A percentile compares a stretch with the other conserved stretches of the same genome.
Evolutionary conservation across 78 protist species (phyloP).

Genomic region (Abeoforma whisleri): DNA sequence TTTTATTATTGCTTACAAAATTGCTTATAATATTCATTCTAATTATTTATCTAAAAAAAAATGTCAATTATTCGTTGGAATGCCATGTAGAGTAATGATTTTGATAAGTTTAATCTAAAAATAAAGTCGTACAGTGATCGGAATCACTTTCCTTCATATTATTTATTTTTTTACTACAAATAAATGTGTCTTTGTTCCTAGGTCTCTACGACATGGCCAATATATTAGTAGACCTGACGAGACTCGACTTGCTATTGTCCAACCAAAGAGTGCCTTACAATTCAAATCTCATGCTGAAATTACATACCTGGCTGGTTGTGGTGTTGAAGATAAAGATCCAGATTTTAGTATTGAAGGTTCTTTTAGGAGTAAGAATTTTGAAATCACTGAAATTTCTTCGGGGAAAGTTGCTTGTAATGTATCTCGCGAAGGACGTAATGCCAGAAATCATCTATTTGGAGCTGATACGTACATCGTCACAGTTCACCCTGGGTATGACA

Average conservation of each 20-base stretch:
- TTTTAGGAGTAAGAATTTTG: neutral
- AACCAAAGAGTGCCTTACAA: conserved; percentile 16
- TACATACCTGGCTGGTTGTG: neutral
- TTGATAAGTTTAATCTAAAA: no score
- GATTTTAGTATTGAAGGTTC: conserved; percentile 15
- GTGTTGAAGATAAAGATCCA: neutral
- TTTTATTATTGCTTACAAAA: no score
- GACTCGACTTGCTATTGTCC: neutral
- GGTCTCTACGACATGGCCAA: conserved; percentile 5
- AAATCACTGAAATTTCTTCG: neutral
- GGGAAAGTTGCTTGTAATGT: neutral
- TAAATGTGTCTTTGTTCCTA: no score
- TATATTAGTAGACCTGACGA: conserved; percentile 5
- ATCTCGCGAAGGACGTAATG: neutral
- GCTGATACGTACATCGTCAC: neutral
- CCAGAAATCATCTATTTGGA: neutral
- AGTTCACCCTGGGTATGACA: neutral
- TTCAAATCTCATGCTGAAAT: conserved; percentile 1
- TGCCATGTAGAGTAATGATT: no score
- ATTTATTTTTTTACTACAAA: no score
- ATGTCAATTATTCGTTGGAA: no score
- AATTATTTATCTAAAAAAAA: no score
- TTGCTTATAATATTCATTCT: no score
- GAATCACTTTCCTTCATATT: no score
- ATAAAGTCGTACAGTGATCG: no score